Evolutionary conservation across 2,329 filamentous ascomycete species (phyloP).

Genomic region (Xylaria polymorpha): DNA sequence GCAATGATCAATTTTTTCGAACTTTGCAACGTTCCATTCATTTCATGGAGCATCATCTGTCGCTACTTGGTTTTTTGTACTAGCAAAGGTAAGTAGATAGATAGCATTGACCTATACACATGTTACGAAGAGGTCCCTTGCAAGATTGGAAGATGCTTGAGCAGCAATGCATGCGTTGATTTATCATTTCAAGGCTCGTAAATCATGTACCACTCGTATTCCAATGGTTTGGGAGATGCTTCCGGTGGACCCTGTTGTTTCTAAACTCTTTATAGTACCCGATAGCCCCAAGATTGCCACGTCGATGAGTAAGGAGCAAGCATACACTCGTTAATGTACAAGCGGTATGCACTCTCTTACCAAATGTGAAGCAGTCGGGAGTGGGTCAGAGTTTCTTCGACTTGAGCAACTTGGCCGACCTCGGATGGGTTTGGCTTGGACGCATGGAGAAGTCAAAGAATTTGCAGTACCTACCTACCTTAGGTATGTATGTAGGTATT

Average conservation of each 20-base stretch:
- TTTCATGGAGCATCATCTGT: background rate
- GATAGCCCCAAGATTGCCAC: background rate
- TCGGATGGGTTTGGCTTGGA: too few species aligned
- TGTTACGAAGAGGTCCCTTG: background rate
- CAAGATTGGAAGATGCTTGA: background rate
- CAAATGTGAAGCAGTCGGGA: too few species aligned
- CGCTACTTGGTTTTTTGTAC: background rate
- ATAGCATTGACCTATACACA: too few species aligned
- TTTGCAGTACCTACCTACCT: too few species aligned
- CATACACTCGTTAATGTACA: background rate
- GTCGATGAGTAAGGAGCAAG: background rate
- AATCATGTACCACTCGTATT: background rate
- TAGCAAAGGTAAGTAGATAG: background rate
- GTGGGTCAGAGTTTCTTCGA: background rate
- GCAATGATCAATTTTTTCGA: background rate
- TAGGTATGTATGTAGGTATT: too few species aligned
- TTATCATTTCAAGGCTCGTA: background rate
- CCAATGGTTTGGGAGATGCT: background rate
- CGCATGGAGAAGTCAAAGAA: too few species aligned
- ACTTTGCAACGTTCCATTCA: background rate
- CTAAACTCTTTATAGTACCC: too few species aligned
- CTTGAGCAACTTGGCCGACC: background rate
- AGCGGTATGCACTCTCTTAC: background rate
- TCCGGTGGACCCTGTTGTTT: background rate
- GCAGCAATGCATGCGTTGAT: background rate